Conservation (phyloP, 805 yeast species). For the Spathaspora sp. region DNA sequence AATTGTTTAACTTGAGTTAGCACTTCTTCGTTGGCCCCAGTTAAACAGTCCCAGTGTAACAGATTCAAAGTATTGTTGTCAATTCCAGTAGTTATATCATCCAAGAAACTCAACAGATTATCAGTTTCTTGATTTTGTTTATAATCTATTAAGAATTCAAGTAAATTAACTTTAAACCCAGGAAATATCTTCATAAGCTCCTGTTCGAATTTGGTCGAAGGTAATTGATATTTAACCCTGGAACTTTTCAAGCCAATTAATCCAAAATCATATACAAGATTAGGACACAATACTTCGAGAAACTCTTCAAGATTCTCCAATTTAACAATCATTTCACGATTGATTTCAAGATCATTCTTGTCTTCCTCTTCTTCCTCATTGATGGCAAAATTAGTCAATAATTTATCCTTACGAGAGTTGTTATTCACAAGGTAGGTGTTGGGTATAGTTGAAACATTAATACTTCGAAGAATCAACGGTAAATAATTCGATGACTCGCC, state of each 20-base stretch:
- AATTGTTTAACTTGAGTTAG: constrained; percentile 19
- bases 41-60: constrained; percentile 36
- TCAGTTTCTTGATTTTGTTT: constrained; percentile 15
- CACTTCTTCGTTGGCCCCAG: constrained; percentile 14
- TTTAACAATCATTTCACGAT: constrained; percentile 28
- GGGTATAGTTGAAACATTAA: constrained; percentile 64
- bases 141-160: constrained; percentile 29
- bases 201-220: constrained; percentile 13
- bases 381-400: constrained; percentile 26
- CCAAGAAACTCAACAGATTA: constrained; percentile 32
- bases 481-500: constrained; percentile 52
- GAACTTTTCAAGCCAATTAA: constrained; percentile 13
- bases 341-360: constrained; percentile 27
- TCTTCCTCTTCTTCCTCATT: constrained; percentile 34
- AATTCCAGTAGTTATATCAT: constrained; percentile 29
- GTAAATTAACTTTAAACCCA: constrained; percentile 27
- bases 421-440: constrained; percentile 37
- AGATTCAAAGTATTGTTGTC: constrained; percentile 18
- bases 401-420: constrained; percentile 13
- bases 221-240: constrained; percentile 12
- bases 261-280: constrained; percentile 36
- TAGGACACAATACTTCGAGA: constrained; percentile 38
- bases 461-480: constrained; percentile 63
- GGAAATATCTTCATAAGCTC: constrained; percentile 27
- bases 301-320: constrained; percentile 27